Base-by-base conservation (phyloP, 352 stramenopile species). In the Halophytophthora batemanensis region DNA sequence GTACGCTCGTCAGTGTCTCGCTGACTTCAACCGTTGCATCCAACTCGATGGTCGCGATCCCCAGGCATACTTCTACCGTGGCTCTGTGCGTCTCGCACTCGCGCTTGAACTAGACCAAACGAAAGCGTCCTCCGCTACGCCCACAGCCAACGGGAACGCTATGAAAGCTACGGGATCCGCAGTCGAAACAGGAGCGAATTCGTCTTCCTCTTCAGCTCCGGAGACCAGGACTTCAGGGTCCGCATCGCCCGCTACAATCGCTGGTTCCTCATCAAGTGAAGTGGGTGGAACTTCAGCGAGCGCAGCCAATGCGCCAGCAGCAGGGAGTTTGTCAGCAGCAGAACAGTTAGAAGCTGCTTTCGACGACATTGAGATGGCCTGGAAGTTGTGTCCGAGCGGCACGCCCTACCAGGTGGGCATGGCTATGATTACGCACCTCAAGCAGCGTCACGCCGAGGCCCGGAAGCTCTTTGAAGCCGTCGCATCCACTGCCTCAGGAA, bases 311-410 rank as follows among this genome's bases (percentile, higher is more conserved):
- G 17, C 22, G 37, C 31, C 25, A 41, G 42, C 55, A 11, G 25
- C 15, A 39, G 41, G 61, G 35, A 66, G 61, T 29, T 59, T 71
- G 45, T 58, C 52, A 25, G 41, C 56, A 17, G 54, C 56, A 8
- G 56, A 93, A 23, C 78, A 92, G 39, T 69, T 90, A 2, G 74
- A 88, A 22, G 79, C 82, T 11, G 71, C 79, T 19, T 87, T 87
- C 37, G 74, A 66, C 4, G 82, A 93, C 46, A 82, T 90, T 19
- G 79, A 90, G 48, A 87, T 88, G 74, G 82, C 82, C n/a, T 87
- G 73, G 56, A 77, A 61, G 8, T 50, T 88, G 11, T 65, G 61
- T 4, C 69, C 77, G 2, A 74, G 23, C 11, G 53, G 54, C 1
- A 53, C 61, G 25, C 64, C 74, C 23, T 90, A 86, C 19, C 65